Conservation (phyloP, 2,329 filamentous ascomycete genomes). For the Nothopassalora personata region DNA sequence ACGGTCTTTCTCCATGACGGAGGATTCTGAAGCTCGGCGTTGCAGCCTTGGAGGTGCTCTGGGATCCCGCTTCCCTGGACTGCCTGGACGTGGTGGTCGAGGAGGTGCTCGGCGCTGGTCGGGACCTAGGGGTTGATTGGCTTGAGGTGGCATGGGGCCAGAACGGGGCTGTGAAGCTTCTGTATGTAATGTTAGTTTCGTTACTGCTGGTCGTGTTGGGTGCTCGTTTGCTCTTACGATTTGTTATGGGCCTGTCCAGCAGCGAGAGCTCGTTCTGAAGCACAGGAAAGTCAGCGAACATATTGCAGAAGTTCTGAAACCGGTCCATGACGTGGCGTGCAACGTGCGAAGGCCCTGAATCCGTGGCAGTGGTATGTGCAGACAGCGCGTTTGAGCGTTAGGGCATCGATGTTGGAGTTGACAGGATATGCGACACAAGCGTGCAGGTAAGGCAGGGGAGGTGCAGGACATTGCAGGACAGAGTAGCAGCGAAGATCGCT, state of each 20-base stretch:
- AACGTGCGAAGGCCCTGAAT: conserved; percentile 2
- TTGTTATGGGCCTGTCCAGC: conserved; percentile 51
- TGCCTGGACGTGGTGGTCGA: conserved; percentile 37
- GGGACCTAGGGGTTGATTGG: conserved; percentile 61
- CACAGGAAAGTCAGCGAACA: conserved; percentile 41
- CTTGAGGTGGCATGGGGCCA: conserved; percentile 38
- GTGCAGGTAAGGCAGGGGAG: conserved; percentile 16
- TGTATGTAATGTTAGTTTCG: conserved; percentile 6
- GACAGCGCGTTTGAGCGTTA: background rate
- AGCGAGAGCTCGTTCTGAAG: conserved; percentile 62
- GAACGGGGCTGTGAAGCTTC: conserved; percentile 35
- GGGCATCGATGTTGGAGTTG: conserved; percentile 8
- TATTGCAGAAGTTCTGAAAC: conserved; percentile 35
- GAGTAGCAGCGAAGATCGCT: conserved; percentile 1
- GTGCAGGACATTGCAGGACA: conserved; percentile 10
- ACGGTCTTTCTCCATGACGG: conserved; percentile 59
- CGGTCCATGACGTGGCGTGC: conserved; percentile 33
- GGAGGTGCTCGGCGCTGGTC: conserved; percentile 38
- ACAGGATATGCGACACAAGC: conserved; percentile 18
- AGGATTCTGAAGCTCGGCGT: conserved; percentile 76
- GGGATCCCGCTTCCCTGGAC: conserved; percentile 38
- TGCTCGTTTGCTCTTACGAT: conserved; percentile 26
- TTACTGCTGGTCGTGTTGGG: background rate
- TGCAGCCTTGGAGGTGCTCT: conserved; percentile 46
- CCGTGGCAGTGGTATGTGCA: background rate